phyloP scores from a whole-genome alignment of 2,329 filamentous ascomycete species.

The Aspergillus caelatus region DNA sequence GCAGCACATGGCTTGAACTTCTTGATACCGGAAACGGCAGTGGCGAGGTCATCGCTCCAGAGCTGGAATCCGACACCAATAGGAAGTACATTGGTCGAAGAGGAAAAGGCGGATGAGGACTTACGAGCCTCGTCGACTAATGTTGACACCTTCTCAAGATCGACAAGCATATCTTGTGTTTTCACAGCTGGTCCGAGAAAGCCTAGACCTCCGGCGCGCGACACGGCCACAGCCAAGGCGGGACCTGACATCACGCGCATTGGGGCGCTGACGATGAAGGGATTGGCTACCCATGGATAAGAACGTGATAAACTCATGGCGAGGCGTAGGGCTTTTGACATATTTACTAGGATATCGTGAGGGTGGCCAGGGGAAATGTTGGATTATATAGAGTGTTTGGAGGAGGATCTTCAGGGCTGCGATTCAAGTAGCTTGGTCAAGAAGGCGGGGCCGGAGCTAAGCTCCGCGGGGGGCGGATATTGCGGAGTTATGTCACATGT shows the following conservation, averaged over 20 bases:
- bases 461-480: slow-evolving; percentile 7
- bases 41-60: slow-evolving; percentile 41
- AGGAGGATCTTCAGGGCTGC: background rate
- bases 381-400: background rate
- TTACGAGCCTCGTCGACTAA: slow-evolving; percentile 22
- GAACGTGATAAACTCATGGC: background rate
- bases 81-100: slow-evolving; percentile 28
- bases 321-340: background rate
- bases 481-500: slow-evolving; percentile 1
- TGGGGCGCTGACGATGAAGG: slow-evolving; percentile 66
- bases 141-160: slow-evolving; percentile 36
- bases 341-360: background rate
- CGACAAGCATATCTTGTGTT: slow-evolving; percentile 30
- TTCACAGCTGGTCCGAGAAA: slow-evolving; percentile 62
- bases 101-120: slow-evolving; percentile 2
- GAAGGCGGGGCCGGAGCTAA: background rate
- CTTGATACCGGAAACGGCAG: slow-evolving; percentile 33
- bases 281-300: slow-evolving; percentile 64
- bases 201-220: slow-evolving; percentile 56
- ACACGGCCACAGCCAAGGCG: slow-evolving; percentile 64
- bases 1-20: slow-evolving; percentile 43
- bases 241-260: slow-evolving; percentile 68
- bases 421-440: background rate
- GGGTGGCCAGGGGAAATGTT: background rate
- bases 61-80: slow-evolving; percentile 48